Evolutionary conservation across 2,329 filamentous ascomycete species (phyloP).

Genomic region (Sphaerulina musiva): DNA sequence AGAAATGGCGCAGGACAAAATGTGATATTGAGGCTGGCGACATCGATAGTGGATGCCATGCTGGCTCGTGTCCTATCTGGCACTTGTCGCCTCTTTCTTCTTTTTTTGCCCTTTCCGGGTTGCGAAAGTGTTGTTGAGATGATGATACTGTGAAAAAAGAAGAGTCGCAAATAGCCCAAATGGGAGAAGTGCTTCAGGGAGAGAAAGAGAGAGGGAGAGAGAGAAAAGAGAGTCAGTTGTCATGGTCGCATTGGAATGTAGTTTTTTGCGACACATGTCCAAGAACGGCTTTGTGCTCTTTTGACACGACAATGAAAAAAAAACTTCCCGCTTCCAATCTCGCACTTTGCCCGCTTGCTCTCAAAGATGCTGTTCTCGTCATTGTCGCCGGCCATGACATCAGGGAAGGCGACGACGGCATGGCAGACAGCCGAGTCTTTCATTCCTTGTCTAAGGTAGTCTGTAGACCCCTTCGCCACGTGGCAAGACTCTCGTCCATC

Average conservation of each 20-base stretch:
- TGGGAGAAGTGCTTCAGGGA: not conserved
- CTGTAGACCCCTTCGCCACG: not conserved
- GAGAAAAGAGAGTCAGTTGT: not conserved
- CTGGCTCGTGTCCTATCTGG: not conserved
- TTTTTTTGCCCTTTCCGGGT: not conserved
- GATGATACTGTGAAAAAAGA: not conserved
- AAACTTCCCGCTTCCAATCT: not conserved
- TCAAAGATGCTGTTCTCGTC: not conserved
- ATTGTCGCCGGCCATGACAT: not conserved
- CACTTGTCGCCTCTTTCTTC: not conserved
- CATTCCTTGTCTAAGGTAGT: not conserved
- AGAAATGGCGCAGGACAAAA: conserved; percentile 63
- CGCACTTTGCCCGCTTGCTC: not conserved
- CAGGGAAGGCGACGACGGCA: not conserved
- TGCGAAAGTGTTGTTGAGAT: not conserved
- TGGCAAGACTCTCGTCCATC: not conserved
- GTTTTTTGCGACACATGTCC: not conserved
- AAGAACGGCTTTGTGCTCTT: conserved; percentile 4
- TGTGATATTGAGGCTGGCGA: conserved; percentile 34
- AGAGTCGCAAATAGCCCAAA: conserved; percentile 29
- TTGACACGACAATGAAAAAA: conserved; percentile 2
- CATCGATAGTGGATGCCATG: conserved; percentile 1
- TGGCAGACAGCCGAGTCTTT: not conserved
- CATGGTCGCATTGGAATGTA: conserved; percentile 10
- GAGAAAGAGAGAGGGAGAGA: too few species aligned